Evolutionary conservation across 1,139 yeast species (phyloP), one percentile per base, ranked within the genome.

Genomic region (Saccharomyces pastorianus): DNA sequence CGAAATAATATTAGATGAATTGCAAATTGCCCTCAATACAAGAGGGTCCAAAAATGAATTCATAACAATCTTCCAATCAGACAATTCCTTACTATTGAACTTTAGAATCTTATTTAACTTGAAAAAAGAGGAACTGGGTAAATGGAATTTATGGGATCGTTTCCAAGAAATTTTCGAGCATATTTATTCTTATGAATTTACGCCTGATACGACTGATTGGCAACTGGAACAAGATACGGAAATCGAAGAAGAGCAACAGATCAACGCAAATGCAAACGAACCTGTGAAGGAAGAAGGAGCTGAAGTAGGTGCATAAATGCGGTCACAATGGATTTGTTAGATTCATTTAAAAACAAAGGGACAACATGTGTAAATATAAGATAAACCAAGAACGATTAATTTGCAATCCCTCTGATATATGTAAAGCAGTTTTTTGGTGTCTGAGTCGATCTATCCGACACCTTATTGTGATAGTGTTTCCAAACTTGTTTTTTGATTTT

Each of bases 31-130:
- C 1, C 51, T 66, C 9, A 54, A 56, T 11, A 51, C 60, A 47
- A 65, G 61, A 41, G 67, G 66, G 5, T 49, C 63, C 2, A 59
- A 58, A 28, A 57, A 63, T 53, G 71, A 68, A 52, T 63, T 64
- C 42, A 53, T 64, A 2, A 61, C 67, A 1, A 55, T 66, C 0
- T 64, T 68, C 38, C 62, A 62, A 51, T 55, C 62, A 9, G 66
- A 64, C 53, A 59, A 54, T 26, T 69, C 65, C 54, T 53, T 68
- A 5, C 51, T 66, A 38, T 46, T 58, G 23, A 66, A 65, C 51
- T 59, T 66, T 38, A 60, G 68, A 52, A 53, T 62, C 0, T 50
- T 68, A 11, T 59, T 68, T 47, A 67, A 66, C 48, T 49, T 66
- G 34, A 63, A 56, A 46, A 51, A 50, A 28, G 51, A 54, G 13